Evolutionary conservation across 805 yeast species (phyloP).

Genomic region (Cyberlindnera sargentensis): DNA sequence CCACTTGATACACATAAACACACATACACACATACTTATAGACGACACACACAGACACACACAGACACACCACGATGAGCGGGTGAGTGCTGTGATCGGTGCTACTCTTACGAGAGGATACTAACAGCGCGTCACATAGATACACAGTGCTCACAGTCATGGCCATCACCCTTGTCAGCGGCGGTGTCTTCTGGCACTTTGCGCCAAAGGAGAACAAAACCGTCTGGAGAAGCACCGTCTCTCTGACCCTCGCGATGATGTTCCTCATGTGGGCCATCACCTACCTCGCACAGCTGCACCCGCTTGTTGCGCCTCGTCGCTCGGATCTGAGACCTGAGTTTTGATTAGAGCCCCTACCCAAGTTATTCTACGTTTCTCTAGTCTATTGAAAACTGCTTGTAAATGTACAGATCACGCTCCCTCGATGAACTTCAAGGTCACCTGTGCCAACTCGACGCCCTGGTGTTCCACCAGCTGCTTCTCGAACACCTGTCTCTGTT

Average conservation of each 20-base stretch:
- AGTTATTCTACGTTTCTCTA: neutral
- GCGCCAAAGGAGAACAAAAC: constrained; percentile 81
- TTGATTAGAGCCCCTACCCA: constrained; percentile 2
- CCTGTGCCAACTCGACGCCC: constrained; percentile 5
- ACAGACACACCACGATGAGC: constrained; percentile 4
- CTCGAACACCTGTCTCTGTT: neutral
- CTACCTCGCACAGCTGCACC: constrained; percentile 78
- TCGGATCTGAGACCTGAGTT: constrained; percentile 84
- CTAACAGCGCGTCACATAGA: neutral
- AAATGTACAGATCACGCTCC: neutral
- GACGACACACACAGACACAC: neutral
- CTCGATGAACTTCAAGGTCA: constrained; percentile 13
- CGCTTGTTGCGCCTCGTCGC: constrained; percentile 84
- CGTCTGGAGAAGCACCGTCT: constrained; percentile 67
- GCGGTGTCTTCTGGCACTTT: constrained; percentile 70
- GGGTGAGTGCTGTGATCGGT: constrained; percentile 4
- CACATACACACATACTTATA: too few relatives aligned
- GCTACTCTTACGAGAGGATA: too few relatives aligned
- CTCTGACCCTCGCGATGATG: constrained; percentile 68
- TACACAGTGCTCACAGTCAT: constrained; percentile 8
- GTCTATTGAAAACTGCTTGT: too few relatives aligned
- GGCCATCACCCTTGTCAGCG: constrained; percentile 30
- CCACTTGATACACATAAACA: too few relatives aligned
- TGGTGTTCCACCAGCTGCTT: constrained; percentile 6
- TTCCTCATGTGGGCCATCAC: constrained; percentile 92